Base-by-base conservation (phyloP, 305 asterid species). In the Fraxinus paxiana region DNA sequence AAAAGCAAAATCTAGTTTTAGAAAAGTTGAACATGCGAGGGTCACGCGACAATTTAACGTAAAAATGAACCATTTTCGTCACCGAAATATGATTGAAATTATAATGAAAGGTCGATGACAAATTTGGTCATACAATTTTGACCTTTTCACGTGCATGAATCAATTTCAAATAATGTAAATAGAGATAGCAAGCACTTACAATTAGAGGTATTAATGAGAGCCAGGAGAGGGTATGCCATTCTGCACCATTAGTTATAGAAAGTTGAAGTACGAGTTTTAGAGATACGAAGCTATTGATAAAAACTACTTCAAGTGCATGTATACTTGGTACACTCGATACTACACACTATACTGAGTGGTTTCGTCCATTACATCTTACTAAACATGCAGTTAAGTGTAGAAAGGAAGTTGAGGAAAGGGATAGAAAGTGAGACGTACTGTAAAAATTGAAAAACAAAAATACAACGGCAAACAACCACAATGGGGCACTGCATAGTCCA, bases 151-250 rank as follows among this genome's bases (percentile, higher is more conserved):
- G 33, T 24, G 71, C 3, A 5, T 4, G 12, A 48, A 48, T 46
- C 8, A 34, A 46, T 46, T 24, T 46, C 18, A 48, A 76, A 76
- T 26, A 26, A 10, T 22, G 18, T 35, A 70, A 54, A 59, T 6
- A 38, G 35, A 24, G 4, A 76, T 56, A 28, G 17, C 1, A 30
- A 30, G 12, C 35, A 20, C 93, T 88, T 87, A 91, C 95, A 80
- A 90, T 69, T 28, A 88, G 82, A 51, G 93, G 93, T 75, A 85
- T 48, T 6, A 91, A 35, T 26, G 96, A 87, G 46, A 91, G 85
- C 88, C 87, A 85, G 0, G 90, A 84, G 61, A 90, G 72, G 43
- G 90, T 91, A 78, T 90, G 90, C 96, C 96, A 91, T 79, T 70
- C 96, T 91, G 87, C 80, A 81, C 31, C 38, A 82, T 13, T 30